Evolutionary conservation across 2,329 filamentous ascomycete species (phyloP).

Genomic region (Cryphonectria japonica): DNA sequence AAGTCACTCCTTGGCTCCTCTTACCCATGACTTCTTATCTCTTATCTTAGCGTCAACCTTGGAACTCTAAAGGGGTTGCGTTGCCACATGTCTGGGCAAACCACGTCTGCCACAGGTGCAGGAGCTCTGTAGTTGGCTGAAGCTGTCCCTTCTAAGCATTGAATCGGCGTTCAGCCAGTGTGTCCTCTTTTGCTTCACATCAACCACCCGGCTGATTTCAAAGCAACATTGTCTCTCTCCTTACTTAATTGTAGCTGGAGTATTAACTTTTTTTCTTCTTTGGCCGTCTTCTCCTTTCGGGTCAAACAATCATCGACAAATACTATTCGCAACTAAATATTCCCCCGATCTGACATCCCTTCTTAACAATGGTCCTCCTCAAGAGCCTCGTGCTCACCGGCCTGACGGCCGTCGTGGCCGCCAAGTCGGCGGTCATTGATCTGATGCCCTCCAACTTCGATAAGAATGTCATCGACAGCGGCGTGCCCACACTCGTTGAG

Average conservation of each 20-base stretch:
- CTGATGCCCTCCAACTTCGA: constrained; percentile 92
- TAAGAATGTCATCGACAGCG: constrained; percentile 82
- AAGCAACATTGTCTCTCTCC: constrained; percentile 36
- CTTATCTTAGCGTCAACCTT: constrained; percentile 22
- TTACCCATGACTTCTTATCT: background rate
- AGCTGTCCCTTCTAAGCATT: constrained; percentile 8
- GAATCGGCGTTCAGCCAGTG: constrained; percentile 19
- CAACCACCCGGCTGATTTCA: constrained; percentile 38
- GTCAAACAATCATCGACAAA: constrained; percentile 13
- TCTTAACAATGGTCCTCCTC: constrained; percentile 54
- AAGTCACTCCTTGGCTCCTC: background rate
- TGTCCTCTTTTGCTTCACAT: constrained; percentile 24
- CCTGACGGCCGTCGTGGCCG: constrained; percentile 59
- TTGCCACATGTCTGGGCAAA: constrained; percentile 13
- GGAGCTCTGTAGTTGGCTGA: constrained; percentile 15
- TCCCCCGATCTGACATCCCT: constrained; percentile 12
- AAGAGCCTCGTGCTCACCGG: constrained; percentile 64
- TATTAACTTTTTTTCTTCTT: constrained; percentile 11
- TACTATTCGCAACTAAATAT: background rate
- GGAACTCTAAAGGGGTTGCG: constrained; percentile 2
- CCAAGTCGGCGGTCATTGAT: constrained; percentile 85
- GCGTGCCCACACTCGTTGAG: constrained; percentile 94
- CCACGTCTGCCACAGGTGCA: background rate
- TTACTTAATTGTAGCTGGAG: constrained; percentile 6
- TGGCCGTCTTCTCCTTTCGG: constrained; percentile 5